These are phyloP conservation scores for Torulaspora pretoriensis DNA, from an alignment of 1,139 yeast genomes.

Conservation along the genomic window DNA sequence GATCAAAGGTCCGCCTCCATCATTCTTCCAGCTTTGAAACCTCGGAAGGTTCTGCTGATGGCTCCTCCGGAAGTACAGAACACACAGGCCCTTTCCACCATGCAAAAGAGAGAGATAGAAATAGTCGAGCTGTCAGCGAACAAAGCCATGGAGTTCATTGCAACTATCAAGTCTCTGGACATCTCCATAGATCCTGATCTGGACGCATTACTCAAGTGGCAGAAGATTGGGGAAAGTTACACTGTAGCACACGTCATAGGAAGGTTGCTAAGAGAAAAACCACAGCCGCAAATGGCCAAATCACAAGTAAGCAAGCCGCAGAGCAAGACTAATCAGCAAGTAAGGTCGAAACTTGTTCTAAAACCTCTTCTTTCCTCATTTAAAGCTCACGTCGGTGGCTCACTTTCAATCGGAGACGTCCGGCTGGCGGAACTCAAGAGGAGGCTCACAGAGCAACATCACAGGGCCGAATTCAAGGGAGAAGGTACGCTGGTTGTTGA, in stretches of 20 bases:
- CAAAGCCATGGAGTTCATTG: slow-evolving; percentile 50
- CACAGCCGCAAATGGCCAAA: slow-evolving; percentile 31
- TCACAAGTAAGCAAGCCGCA: slow-evolving; percentile 21
- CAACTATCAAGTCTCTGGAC: slow-evolving; percentile 63
- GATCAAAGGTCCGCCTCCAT: slow-evolving; percentile 79
- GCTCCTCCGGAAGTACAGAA: slow-evolving; percentile 41
- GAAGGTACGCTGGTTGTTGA: slow-evolving; percentile 91
- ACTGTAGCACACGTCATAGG: slow-evolving; percentile 83
- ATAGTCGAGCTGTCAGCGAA: slow-evolving; percentile 41
- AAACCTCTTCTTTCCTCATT: slow-evolving; percentile 29
- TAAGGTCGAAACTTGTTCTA: slow-evolving; percentile 26
- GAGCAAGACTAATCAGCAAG: slow-evolving; percentile 12
- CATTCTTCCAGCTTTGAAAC: slow-evolving; percentile 75
- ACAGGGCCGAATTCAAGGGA: slow-evolving; percentile 83
- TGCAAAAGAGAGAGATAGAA: slow-evolving; percentile 36
- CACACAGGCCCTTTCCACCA: slow-evolving; percentile 19
- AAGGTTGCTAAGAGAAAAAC: slow-evolving; percentile 48
- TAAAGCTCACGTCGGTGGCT: slow-evolving; percentile 29
- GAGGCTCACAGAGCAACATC: slow-evolving; percentile 52
- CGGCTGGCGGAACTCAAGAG: slow-evolving; percentile 76
- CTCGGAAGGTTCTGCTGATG: slow-evolving; percentile 62
- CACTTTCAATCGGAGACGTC: slow-evolving; percentile 82
- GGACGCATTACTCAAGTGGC: slow-evolving; percentile 72
- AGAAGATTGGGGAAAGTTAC: slow-evolving; percentile 72
- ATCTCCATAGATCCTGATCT: slow-evolving; percentile 66